Conservation (phyloP, 805 yeast genomes). For the Sugiyamaella mastotermitis region DNA sequence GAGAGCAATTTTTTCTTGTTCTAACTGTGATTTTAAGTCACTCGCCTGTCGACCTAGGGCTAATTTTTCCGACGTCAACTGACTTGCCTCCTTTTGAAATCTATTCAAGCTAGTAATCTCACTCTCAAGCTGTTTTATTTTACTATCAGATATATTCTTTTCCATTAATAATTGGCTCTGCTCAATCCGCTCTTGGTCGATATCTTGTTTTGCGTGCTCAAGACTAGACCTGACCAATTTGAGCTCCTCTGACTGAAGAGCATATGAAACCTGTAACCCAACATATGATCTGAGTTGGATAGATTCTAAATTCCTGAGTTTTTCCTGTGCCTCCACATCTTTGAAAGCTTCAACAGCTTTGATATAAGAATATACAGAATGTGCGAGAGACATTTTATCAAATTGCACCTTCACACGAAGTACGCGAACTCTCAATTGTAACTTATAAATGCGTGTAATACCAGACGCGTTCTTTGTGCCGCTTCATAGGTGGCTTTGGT, state of each 20-base stretch:
- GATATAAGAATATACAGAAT: background rate
- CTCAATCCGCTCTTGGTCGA: background rate
- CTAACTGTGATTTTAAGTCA: conserved; percentile 8
- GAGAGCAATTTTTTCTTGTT: conserved; percentile 4
- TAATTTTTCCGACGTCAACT: background rate
- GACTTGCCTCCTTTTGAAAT: background rate
- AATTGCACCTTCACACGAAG: no score
- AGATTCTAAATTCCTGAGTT: background rate
- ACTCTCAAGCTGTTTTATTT: no score
- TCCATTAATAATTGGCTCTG: background rate
- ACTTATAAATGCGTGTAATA: no score
- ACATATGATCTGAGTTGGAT: background rate
- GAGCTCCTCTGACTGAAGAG: no score
- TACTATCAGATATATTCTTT: no score
- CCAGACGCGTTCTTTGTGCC: no score
- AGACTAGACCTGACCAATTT: no score
- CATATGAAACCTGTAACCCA: no score
- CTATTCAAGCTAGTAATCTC: no score
- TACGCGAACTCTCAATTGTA: no score
- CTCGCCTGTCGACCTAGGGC: conserved; percentile 6
- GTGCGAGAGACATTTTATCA: background rate
- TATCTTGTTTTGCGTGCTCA: no score
- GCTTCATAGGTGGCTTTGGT: no score
- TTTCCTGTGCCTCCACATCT: background rate
- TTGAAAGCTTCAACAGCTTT: background rate